phyloP scores from a whole-genome alignment of 2,329 filamentous ascomycete species.

The Curvularia lunata region DNA sequence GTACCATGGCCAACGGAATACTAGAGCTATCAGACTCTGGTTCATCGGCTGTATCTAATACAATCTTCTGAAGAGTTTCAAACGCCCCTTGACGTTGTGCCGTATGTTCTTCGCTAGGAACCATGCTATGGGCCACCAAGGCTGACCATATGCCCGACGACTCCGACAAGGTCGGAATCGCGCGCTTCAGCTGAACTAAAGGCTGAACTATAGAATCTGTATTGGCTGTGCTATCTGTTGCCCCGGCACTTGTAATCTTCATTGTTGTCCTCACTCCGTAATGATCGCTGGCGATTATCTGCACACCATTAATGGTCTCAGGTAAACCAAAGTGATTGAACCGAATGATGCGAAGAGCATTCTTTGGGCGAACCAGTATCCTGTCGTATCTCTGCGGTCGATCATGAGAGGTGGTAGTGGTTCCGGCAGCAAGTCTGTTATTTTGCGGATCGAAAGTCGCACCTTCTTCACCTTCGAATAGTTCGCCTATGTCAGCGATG shows the following conservation, averaged over 20 bases:
- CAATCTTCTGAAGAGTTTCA: slow-evolving; percentile 54
- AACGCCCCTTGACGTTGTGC: slow-evolving; percentile 55
- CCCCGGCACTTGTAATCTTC: slow-evolving; percentile 35
- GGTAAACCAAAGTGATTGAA: slow-evolving; percentile 67
- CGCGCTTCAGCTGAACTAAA: slow-evolving; percentile 22
- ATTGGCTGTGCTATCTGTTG: neutral
- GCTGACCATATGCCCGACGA: slow-evolving; percentile 18
- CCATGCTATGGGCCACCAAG: slow-evolving; percentile 36
- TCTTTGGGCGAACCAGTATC: slow-evolving; percentile 60
- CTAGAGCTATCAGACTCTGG: slow-evolving; percentile 18
- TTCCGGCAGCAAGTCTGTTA: slow-evolving; percentile 63
- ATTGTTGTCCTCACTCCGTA: slow-evolving; percentile 58
- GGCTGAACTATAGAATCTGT: slow-evolving; percentile 11
- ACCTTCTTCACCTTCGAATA: slow-evolving; percentile 66
- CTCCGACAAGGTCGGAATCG: slow-evolving; percentile 15
- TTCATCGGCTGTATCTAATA: slow-evolving; percentile 39
- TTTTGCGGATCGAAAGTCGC: slow-evolving; percentile 67
- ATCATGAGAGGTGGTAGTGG: slow-evolving; percentile 62
- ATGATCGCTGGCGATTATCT: slow-evolving; percentile 54
- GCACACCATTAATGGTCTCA: slow-evolving; percentile 26
- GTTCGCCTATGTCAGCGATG: slow-evolving; percentile 36
- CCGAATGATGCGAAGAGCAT: slow-evolving; percentile 48
- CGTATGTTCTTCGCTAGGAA: slow-evolving; percentile 58
- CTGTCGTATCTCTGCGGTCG: slow-evolving; percentile 71
- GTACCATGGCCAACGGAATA: slow-evolving; percentile 59